Conservation (phyloP, 2,329 filamentous ascomycete species). For the Apiospora arundinis region DNA sequence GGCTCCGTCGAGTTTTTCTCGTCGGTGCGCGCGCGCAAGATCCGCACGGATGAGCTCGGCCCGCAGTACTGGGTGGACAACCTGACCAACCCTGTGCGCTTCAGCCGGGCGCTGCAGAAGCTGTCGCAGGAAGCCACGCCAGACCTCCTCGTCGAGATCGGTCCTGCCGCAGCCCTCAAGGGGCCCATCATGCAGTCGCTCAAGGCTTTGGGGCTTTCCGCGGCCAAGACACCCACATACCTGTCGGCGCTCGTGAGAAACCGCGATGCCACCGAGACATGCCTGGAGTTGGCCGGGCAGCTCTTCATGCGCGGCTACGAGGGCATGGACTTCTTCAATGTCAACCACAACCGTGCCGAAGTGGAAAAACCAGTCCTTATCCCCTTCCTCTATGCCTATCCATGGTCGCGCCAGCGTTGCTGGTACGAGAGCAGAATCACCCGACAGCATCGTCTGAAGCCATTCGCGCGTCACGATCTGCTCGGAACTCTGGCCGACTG, state of each 20-base stretch:
- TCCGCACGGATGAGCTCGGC: conserved; percentile 30
- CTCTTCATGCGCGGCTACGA: conserved; percentile 38
- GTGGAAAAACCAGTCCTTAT: conserved; percentile 26
- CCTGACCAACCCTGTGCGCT: conserved; percentile 33
- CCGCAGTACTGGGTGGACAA: conserved; percentile 36
- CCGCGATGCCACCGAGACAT: conserved; percentile 30
- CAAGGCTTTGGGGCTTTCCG: conserved; percentile 30
- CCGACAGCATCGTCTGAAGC: conserved; percentile 41
- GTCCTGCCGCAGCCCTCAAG: conserved; percentile 34
- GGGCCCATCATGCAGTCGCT: conserved; percentile 34
- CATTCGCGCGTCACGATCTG: conserved; percentile 42
- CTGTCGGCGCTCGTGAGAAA: conserved; percentile 35
- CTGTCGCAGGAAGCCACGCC: conserved; percentile 30
- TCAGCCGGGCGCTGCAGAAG: conserved; percentile 28
- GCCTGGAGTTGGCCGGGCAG: conserved; percentile 37
- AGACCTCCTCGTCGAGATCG: conserved; percentile 33
- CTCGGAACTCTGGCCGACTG: conserved; percentile 42
- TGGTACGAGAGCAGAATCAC: conserved; percentile 41
- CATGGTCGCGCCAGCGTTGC: conserved; percentile 41
- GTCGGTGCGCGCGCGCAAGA: conserved; percentile 31
- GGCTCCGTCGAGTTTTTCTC: conserved; percentile 31
- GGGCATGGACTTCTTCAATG: conserved; percentile 37
- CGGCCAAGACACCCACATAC: conserved; percentile 34
- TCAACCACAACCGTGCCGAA: conserved; percentile 38
- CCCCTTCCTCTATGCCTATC: conserved; percentile 37